Percentiles rank a stretch among this genome's conserved stretches.
Evolutionary conservation across 202 grass and related monocot genomes (phyloP).

Genomic region (Schoenoplectus triqueter): DNA sequence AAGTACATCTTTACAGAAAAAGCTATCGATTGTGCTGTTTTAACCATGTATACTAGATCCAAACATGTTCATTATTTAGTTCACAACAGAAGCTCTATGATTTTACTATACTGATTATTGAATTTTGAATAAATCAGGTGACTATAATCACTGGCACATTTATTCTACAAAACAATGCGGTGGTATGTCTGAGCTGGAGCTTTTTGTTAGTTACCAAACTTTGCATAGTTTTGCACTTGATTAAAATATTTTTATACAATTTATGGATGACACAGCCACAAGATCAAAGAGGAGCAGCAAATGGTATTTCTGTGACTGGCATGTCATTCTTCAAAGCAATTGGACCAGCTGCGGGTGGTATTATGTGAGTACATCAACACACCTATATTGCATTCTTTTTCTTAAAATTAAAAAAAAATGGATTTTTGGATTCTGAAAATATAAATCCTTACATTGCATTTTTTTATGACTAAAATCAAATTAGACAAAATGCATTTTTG

Average conservation of each 20-base stretch:
- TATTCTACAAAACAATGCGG: slow-evolving; percentile 84
- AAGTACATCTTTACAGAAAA: slow-evolving; percentile 45
- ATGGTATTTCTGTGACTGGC: slow-evolving; percentile 74
- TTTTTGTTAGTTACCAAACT: not conserved
- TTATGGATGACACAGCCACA: slow-evolving; percentile 50
- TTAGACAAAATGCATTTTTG: not conserved
- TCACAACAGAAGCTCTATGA: not conserved
- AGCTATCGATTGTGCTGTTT: not conserved
- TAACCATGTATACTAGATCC: not conserved
- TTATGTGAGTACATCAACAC: slow-evolving; percentile 61
- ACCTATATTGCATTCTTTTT: not conserved
- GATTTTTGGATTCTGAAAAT: not conserved
- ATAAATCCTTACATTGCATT: not conserved
- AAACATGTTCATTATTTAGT: not conserved
- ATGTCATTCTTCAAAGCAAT: slow-evolving; percentile 90
- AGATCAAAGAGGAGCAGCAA: slow-evolving; percentile 87
- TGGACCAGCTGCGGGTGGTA: slow-evolving; percentile 70
- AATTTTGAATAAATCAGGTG: slow-evolving; percentile 50
- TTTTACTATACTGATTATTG: not conserved
- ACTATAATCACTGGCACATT: slow-evolving; percentile 58
- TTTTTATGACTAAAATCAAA: not conserved
- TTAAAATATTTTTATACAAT: slow-evolving; percentile 26
- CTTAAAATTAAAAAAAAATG: not conserved
- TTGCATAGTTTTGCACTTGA: not conserved
- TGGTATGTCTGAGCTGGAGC: slow-evolving; percentile 50